A percentile compares a stretch with the other conserved stretches of the same genome.
Conservation (phyloP, 2,329 filamentous ascomycete genomes). For the Cladosporium velox region DNA sequence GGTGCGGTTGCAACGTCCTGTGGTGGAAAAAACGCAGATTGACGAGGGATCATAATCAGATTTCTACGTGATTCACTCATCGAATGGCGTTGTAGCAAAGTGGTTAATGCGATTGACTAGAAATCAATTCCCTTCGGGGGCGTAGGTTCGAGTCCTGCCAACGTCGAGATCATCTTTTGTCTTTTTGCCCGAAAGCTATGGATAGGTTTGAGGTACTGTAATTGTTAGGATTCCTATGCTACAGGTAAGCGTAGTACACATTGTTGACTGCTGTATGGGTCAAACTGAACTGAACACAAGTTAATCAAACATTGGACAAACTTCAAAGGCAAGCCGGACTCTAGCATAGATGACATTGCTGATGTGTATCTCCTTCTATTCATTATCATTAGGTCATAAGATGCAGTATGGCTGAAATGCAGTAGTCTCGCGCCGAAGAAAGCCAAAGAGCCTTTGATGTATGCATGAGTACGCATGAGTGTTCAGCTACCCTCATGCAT, state of each 20-base stretch:
- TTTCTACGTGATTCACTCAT: background rate
- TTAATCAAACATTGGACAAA: background rate
- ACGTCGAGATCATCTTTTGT: conserved; percentile 9
- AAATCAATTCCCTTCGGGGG: conserved; percentile 27
- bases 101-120: conserved; percentile 27
- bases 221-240: background rate
- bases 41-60: too few species aligned
- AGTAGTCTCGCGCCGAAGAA: background rate
- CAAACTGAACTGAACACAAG: background rate
- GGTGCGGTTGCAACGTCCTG: too few species aligned
- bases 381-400: background rate
- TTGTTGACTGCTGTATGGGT: background rate
- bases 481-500: conserved; percentile 49
- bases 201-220: background rate
- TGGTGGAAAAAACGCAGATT: too few species aligned
- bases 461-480: background rate
- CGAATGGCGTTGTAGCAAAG: conserved; percentile 24
- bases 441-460: background rate
- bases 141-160: conserved; percentile 26
- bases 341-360: background rate
- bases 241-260: background rate
- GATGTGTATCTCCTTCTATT: background rate
- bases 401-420: background rate
- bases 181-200: background rate
- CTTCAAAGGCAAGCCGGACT: background rate